phyloP scores from a whole-genome alignment of 2,329 filamentous ascomycete species.

The Alternaria postmessia region DNA sequence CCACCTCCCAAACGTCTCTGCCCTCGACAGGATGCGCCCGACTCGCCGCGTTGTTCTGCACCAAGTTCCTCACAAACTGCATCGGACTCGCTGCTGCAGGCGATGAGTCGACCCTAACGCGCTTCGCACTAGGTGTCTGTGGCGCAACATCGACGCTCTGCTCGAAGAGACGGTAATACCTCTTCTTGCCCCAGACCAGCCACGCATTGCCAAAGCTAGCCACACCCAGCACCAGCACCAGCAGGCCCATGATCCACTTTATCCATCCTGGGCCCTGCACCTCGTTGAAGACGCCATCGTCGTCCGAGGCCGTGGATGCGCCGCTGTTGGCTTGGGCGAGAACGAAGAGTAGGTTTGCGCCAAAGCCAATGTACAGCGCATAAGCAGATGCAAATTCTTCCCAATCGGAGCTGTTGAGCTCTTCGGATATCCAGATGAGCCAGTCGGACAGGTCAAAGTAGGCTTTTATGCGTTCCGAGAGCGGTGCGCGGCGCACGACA shows the following conservation, averaged over 20 bases:
- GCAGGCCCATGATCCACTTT: conserved; percentile 69
- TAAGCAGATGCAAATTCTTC: conserved; percentile 78
- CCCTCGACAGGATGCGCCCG: conserved; percentile 83
- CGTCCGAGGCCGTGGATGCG: conserved; percentile 56
- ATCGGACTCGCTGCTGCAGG: conserved; percentile 81
- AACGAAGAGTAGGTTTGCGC: conserved; percentile 80
- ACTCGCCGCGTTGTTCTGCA: conserved; percentile 75
- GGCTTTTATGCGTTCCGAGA: conserved; percentile 80
- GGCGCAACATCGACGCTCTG: conserved; percentile 78
- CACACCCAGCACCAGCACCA: conserved; percentile 73
- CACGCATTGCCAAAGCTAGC: conserved; percentile 78
- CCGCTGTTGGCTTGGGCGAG: conserved; percentile 81
- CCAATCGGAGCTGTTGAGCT: conserved; percentile 90
- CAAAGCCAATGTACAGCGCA: conserved; percentile 77
- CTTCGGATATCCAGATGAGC: conserved; percentile 88
- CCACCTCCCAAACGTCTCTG: conserved; percentile 92
- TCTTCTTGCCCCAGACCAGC: conserved; percentile 81
- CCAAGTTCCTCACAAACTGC: conserved; percentile 73
- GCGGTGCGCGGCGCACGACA: conserved; percentile 81
- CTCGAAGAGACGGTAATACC: conserved; percentile 92
- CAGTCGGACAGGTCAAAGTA: conserved; percentile 89
- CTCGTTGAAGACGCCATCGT: conserved; percentile 83
- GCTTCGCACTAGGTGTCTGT: conserved; percentile 82
- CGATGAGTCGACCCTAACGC: conserved; percentile 87
- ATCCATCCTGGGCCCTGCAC: conserved; percentile 66